These are phyloP conservation scores for Arthonia radiata DNA, from an alignment of 495 filamentous ascomycete genomes.

Conservation along the genomic window DNA sequence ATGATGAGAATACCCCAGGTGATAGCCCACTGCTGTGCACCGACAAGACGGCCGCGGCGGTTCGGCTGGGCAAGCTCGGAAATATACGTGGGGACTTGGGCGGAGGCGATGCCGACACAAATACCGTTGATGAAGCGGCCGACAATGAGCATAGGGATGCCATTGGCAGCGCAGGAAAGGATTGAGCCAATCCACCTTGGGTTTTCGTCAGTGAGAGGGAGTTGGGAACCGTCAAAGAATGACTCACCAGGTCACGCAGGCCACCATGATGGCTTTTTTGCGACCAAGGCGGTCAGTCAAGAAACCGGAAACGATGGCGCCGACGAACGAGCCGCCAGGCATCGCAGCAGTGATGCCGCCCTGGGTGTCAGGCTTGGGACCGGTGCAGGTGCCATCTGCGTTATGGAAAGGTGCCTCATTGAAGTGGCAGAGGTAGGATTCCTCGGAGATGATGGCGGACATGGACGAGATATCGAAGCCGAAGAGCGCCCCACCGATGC, in stretches of 20 bases:
- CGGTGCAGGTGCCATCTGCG: conserved; percentile 14
- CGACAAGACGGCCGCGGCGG: conserved; percentile 45
- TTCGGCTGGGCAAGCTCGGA: conserved; percentile 44
- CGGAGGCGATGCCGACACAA: conserved; percentile 51
- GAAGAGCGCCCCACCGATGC: conserved; percentile 53
- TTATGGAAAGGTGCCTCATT: conserved; percentile 18
- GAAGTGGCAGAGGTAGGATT: conserved; percentile 37
- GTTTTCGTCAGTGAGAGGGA: neutral
- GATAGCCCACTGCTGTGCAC: conserved; percentile 55
- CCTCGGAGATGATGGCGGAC: conserved; percentile 44
- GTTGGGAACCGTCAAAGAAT: no score
- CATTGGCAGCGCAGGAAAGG: conserved; percentile 43
- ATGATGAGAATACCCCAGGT: conserved; percentile 67
- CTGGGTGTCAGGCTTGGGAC: conserved; percentile 22
- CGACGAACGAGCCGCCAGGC: conserved; percentile 54
- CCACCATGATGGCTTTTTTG: conserved; percentile 38
- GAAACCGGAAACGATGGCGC: conserved; percentile 39
- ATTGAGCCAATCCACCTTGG: conserved; percentile 35
- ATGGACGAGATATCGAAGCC: conserved; percentile 69
- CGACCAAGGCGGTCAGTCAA: conserved; percentile 42
- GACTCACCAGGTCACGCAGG: conserved; percentile 35
- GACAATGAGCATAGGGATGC: conserved; percentile 47
- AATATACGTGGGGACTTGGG: conserved; percentile 60
- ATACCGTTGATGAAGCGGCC: conserved; percentile 59
- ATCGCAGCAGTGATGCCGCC: conserved; percentile 45